Evolutionary conservation across 2,329 filamentous ascomycete species (phyloP), one percentile per base, ranked within the genome.

Genomic region (Cryoendolithus antarcticus): DNA sequence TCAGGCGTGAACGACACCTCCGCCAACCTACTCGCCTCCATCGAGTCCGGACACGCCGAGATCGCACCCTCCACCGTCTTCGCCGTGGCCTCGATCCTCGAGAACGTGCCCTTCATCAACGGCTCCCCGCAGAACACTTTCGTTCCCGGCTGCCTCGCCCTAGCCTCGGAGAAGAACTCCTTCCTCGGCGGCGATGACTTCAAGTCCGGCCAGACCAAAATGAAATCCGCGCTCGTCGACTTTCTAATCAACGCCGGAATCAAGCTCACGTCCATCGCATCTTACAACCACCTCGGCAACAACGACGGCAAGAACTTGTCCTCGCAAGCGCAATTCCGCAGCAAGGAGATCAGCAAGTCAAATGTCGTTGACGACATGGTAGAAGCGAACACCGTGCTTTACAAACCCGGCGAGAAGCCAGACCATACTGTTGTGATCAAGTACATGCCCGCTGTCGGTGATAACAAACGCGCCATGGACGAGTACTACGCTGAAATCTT

Each of bases 361-460:
- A 98, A 95, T 61, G 91, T 98, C 9, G 91, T 98, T 40, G 91
- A 98, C 61, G 91, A 98, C 70, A 98, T 98, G 91, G 91, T 98
- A 44, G 88, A 86, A 57, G 89, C 91, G 57, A 98, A 98, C 70
- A 71, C 67, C 37, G 79, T 96, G 36, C 74, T 98, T 41, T 98
- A 98, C 72, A 77, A 81, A 65, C 71, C 84, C 56, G 86, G 80
- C 52, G 91, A 98, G 69, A 88, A 96, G 64, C 91, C 91, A 2
- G 88, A 98, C 62, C 91, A 98, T 71, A 93, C 85, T 44, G 91
- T 98, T 44, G 91, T 98, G 53, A 98, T 98, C 78, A 98, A 98
- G 77, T 98, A 98, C 72, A 94, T 98, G 88, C 91, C 91, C 29
- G 86, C 88, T 47, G 91, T 98, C 35, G 91, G 91, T 46, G 91